A percentile compares a stretch with the other conserved stretches of the same genome.
Conservation (phyloP, 2,329 filamentous ascomycete species). For the Zymoseptoria passerinii region DNA sequence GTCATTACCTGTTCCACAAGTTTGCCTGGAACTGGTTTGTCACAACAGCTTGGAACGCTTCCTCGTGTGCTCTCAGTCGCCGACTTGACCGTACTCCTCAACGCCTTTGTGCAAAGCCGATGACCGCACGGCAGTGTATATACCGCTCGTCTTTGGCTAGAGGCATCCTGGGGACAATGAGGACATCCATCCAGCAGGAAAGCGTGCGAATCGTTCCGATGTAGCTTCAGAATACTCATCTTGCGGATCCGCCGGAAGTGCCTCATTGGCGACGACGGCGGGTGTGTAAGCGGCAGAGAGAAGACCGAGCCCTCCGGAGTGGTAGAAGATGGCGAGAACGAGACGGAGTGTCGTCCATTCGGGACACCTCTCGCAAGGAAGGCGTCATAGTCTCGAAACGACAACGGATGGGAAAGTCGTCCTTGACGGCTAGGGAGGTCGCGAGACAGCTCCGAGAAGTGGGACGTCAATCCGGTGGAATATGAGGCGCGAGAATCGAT, state of each 20-base stretch:
- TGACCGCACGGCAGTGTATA: slow-evolving; percentile 30
- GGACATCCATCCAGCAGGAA: slow-evolving; percentile 23
- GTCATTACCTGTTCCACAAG: slow-evolving; percentile 34
- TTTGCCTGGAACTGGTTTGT: slow-evolving; percentile 31
- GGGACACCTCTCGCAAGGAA: slow-evolving; percentile 23
- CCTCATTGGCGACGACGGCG: slow-evolving; percentile 22
- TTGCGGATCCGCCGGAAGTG: slow-evolving; percentile 28
- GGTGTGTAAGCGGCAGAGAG: slow-evolving; percentile 25
- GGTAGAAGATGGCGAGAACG: slow-evolving; percentile 21
- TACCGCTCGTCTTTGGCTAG: slow-evolving; percentile 20
- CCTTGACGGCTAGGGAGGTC: slow-evolving; percentile 5
- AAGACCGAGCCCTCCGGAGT: slow-evolving; percentile 26
- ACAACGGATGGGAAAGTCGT: slow-evolving; percentile 21
- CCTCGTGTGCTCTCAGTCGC: slow-evolving; percentile 26
- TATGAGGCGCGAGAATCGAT: slow-evolving; percentile 27
- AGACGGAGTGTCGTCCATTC: slow-evolving; percentile 21
- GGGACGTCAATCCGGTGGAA: slow-evolving; percentile 29
- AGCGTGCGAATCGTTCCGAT: slow-evolving; percentile 21
- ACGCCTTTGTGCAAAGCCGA: slow-evolving; percentile 26
- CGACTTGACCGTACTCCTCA: slow-evolving; percentile 30
- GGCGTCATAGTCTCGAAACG: slow-evolving; percentile 29
- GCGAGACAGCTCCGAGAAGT: slow-evolving; percentile 26
- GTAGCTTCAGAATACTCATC: slow-evolving; percentile 24
- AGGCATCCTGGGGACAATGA: slow-evolving; percentile 25
- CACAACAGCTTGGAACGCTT: slow-evolving; percentile 35